Percentiles rank a stretch among this genome's conserved stretches.
Evolutionary conservation across 441 rosid species (phyloP).

Genomic region (Gossypium schwendimanii): DNA sequence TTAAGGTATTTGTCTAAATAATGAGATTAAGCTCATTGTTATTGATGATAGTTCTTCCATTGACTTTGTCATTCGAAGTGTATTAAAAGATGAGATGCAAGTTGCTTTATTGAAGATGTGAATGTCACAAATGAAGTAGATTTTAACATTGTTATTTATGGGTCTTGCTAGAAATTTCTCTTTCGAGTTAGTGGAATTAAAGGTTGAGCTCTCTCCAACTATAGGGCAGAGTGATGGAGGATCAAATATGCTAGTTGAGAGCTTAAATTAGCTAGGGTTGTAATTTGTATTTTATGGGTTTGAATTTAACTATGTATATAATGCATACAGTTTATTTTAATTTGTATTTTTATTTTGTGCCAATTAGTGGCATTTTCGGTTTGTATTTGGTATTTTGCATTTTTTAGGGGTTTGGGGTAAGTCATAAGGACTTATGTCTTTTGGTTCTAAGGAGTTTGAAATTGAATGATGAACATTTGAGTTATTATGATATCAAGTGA

Average conservation of each 20-base stretch:
- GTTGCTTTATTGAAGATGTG: background rate
- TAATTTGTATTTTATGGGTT: background rate
- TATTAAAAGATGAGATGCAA: background rate
- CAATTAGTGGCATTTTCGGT: background rate
- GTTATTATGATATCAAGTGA: background rate
- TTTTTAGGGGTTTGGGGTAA: background rate
- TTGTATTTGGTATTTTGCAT: background rate
- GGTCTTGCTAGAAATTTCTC: background rate
- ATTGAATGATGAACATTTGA: background rate
- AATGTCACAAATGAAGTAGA: background rate
- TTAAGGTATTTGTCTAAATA: background rate
- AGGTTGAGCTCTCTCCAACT: background rate
- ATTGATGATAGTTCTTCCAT: background rate
- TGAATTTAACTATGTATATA: background rate
- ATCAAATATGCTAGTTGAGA: background rate
- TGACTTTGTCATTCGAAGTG: background rate
- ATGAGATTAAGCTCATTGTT: background rate
- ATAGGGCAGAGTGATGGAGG: background rate
- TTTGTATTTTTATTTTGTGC: background rate
- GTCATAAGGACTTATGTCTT: background rate
- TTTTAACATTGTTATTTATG: background rate
- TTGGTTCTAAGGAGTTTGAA: background rate
- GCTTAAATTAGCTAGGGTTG: background rate
- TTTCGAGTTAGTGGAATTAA: background rate
- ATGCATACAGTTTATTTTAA: background rate